A percentile compares a stretch with the other conserved stretches of the same genome.
Conservation (phyloP, 2,329 filamentous ascomycete genomes). For the Cylindrodendrum hubeiense region DNA sequence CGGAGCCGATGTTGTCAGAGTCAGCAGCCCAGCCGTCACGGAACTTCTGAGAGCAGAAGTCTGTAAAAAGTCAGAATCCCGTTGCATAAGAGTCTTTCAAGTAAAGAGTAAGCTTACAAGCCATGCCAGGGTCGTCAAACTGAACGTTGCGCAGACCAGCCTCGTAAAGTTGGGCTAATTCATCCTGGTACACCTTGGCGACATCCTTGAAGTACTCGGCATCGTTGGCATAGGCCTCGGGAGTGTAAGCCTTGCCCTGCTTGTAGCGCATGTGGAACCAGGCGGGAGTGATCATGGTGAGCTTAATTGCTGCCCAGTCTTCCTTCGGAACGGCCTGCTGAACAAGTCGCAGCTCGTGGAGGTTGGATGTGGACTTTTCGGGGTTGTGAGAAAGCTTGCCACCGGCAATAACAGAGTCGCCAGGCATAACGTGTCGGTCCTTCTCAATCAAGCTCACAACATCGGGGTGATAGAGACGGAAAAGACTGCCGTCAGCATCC, state of each 20-base stretch:
- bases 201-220: slow-evolving; percentile 74
- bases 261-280: slow-evolving; percentile 50
- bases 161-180: slow-evolving; percentile 71
- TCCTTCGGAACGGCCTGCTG: slow-evolving; percentile 60
- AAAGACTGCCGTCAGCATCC: slow-evolving; percentile 64
- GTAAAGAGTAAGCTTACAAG: slow-evolving; percentile 64
- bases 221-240: slow-evolving; percentile 43
- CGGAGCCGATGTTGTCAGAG: slow-evolving; percentile 73
- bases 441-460: slow-evolving; percentile 66
- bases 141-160: slow-evolving; percentile 75
- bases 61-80: slow-evolving; percentile 51
- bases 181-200: slow-evolving; percentile 74
- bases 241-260: slow-evolving; percentile 44
- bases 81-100: rapidly evolving
- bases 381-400: slow-evolving; percentile 60
- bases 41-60: slow-evolving; percentile 82
- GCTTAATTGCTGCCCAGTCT: slow-evolving; percentile 64
- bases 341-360: slow-evolving; percentile 63
- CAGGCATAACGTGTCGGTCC: slow-evolving; percentile 67
- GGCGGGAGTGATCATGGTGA: slow-evolving; percentile 66
- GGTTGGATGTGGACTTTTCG: slow-evolving; percentile 58
- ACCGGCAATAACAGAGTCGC: slow-evolving; percentile 66
- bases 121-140: slow-evolving; percentile 76
- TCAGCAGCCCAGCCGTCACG: slow-evolving; percentile 77
- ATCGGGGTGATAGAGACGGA: slow-evolving; percentile 67